Evolutionary conservation across 768 basidiomycete genomes (phyloP).

Genomic region (Leccinum ochraceum): DNA sequence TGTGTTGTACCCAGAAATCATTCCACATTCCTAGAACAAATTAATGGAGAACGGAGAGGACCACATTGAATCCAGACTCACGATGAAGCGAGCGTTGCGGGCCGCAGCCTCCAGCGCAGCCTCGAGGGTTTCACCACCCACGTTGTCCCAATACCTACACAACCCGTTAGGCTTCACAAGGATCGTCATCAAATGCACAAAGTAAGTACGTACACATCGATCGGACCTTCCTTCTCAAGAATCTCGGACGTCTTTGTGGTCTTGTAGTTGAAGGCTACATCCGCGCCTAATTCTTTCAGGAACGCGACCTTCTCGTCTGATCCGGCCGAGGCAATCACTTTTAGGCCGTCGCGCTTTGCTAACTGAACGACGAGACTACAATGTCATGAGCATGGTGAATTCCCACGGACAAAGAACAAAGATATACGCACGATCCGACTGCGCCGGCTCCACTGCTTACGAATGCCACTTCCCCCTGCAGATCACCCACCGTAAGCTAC

Average conservation of each 20-base stretch:
- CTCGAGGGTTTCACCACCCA: constrained; percentile 45
- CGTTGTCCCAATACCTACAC: constrained; percentile 18
- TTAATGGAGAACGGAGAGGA: background rate
- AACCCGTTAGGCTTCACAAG: background rate
- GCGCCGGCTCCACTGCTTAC: constrained; percentile 45
- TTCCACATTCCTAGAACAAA: constrained; percentile 35
- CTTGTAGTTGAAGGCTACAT: constrained; percentile 77
- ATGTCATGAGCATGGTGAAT: constrained; percentile 2
- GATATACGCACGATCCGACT: constrained; percentile 57
- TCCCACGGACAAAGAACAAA: background rate
- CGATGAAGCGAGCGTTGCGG: constrained; percentile 48
- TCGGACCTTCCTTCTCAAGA: constrained; percentile 55
- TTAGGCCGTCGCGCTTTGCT: constrained; percentile 50
- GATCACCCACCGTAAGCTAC: too few species aligned
- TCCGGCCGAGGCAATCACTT: constrained; percentile 72
- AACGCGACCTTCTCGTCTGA: constrained; percentile 70
- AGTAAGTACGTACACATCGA: constrained; percentile 44
- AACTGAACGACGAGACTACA: constrained; percentile 48
- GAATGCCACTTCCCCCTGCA: constrained; percentile 27
- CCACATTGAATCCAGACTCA: constrained; percentile 11
- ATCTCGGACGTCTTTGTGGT: constrained; percentile 52
- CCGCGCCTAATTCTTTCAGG: constrained; percentile 58
- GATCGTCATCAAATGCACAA: background rate
- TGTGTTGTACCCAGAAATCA: constrained; percentile 19
- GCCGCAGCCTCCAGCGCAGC: constrained; percentile 56